Percentiles rank a stretch among this genome's conserved stretches.
Conservation (phyloP, 2,329 filamentous ascomycete genomes). For the Fusarium anthophilum region DNA sequence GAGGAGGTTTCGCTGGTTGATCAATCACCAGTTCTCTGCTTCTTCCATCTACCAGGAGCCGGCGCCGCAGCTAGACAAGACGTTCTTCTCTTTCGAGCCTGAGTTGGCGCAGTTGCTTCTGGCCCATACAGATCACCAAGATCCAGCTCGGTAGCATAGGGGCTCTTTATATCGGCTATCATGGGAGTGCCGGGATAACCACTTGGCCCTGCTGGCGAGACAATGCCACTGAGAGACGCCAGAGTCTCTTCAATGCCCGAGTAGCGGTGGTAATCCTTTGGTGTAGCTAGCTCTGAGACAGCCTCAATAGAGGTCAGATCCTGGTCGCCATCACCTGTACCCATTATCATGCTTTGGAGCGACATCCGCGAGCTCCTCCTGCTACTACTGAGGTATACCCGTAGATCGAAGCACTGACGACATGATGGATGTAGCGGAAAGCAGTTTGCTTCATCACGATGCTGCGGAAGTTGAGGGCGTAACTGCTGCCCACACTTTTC, state of each 20-base stretch:
- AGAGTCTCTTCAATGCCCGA: slow-evolving; percentile 49
- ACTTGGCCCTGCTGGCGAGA: slow-evolving; percentile 29
- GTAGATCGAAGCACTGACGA: slow-evolving; percentile 53
- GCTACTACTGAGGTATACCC: slow-evolving; percentile 53
- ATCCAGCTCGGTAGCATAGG: slow-evolving; percentile 50
- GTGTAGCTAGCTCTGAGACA: slow-evolving; percentile 55
- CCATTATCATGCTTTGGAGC: slow-evolving; percentile 54
- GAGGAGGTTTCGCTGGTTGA: slow-evolving; percentile 54
- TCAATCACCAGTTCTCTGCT: slow-evolving; percentile 25
- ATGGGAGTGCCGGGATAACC: slow-evolving; percentile 43
- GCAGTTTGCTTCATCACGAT: slow-evolving; percentile 52
- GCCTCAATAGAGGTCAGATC: slow-evolving; percentile 52
- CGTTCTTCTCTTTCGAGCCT: slow-evolving; percentile 29
- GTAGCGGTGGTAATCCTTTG: slow-evolving; percentile 49
- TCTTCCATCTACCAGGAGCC: slow-evolving; percentile 26
- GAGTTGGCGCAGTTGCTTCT: slow-evolving; percentile 8
- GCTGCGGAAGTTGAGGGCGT: slow-evolving; percentile 53
- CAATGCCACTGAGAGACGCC: slow-evolving; percentile 46
- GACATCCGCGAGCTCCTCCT: slow-evolving; percentile 55
- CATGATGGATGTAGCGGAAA: slow-evolving; percentile 54
- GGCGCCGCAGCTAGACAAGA: neutral
- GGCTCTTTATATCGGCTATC: slow-evolving; percentile 49
- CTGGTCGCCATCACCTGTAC: slow-evolving; percentile 48
- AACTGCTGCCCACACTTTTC: slow-evolving; percentile 53
- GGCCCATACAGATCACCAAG: slow-evolving; percentile 47